Conservation (phyloP, 2,329 filamentous ascomycete species). For the Alternaria burnsii region DNA sequence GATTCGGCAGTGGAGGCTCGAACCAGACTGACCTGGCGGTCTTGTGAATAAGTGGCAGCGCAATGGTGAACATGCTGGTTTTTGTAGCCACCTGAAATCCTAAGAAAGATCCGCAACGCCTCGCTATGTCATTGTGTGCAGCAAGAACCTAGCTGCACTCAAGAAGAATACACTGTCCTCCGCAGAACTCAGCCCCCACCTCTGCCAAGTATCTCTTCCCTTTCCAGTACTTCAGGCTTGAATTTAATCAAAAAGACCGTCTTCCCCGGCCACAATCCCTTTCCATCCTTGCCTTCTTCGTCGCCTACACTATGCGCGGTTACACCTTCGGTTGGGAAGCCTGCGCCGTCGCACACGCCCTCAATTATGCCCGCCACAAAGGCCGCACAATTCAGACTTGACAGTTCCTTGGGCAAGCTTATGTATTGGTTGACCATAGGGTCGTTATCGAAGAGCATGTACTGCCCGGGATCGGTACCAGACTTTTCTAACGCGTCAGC, state of each 20-base stretch:
- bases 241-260: constrained; percentile 97
- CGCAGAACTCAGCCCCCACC: constrained; percentile 48
- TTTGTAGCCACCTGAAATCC: neutral
- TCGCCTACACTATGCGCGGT: constrained; percentile 78
- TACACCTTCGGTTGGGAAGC: constrained; percentile 82
- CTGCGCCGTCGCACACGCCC: constrained; percentile 92
- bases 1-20: neutral
- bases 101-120: constrained; percentile 17
- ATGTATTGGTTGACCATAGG: constrained; percentile 95
- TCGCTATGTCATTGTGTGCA: constrained; percentile 23
- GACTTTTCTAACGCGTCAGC: constrained; percentile 94
- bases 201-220: constrained; percentile 82
- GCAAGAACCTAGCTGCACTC: neutral
- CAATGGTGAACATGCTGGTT: neutral
- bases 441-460: constrained; percentile 99
- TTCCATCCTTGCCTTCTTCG: constrained; percentile 60
- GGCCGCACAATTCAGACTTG: constrained; percentile 92
- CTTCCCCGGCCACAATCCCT: constrained; percentile 86
- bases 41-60: neutral
- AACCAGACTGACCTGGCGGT: neutral
- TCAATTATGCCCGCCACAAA: constrained; percentile 96
- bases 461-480: constrained; percentile 86
- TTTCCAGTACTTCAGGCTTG: constrained; percentile 86
- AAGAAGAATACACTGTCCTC: neutral
- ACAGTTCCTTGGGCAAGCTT: constrained; percentile 93